phyloP scores from a whole-genome alignment of 148 eudicot genomes.

The Hydrangea macrophylla region DNA sequence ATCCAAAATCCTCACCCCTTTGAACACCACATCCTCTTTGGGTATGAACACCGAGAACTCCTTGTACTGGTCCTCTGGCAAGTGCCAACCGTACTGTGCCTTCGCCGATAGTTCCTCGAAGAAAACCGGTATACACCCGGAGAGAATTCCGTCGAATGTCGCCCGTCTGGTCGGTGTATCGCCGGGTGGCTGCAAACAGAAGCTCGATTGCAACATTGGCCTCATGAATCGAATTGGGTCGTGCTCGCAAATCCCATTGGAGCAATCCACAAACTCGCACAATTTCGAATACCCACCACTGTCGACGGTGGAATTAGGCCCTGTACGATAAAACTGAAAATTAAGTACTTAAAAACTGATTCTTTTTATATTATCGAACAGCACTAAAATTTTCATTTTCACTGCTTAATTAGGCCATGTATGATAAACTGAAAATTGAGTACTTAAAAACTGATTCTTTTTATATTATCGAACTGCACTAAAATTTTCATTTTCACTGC shows the following conservation, averaged over 20 bases:
- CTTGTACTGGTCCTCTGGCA: conserved; percentile 47
- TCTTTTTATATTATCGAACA: too few relatives aligned
- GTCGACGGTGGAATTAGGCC: too few relatives aligned
- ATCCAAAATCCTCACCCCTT: conserved; percentile 70
- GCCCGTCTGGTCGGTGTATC: conserved; percentile 83
- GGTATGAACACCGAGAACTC: conserved; percentile 73
- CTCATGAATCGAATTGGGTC: conserved; percentile 79
- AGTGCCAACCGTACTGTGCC: conserved; percentile 73
- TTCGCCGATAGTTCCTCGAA: conserved; percentile 80
- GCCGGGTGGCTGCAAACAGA: conserved; percentile 92
- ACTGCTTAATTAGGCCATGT: too few relatives aligned
- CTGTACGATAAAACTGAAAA: too few relatives aligned
- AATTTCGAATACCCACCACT: conserved; percentile 37
- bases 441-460: too few relatives aligned
- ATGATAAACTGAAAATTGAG: too few relatives aligned
- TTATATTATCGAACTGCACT: too few relatives aligned
- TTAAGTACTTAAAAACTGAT: too few relatives aligned
- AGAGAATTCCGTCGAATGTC: conserved; percentile 70
- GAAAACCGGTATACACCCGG: conserved; percentile 94
- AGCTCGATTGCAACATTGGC: conserved; percentile 79
- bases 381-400: too few relatives aligned
- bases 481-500: too few relatives aligned
- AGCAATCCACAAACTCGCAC: conserved; percentile 88
- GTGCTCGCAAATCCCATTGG: conserved; percentile 76
- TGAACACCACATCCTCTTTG: conserved; percentile 85